phyloP scores from a whole-genome alignment of 768 basidiomycete genomes.

The Scleroderma citrinum region DNA sequence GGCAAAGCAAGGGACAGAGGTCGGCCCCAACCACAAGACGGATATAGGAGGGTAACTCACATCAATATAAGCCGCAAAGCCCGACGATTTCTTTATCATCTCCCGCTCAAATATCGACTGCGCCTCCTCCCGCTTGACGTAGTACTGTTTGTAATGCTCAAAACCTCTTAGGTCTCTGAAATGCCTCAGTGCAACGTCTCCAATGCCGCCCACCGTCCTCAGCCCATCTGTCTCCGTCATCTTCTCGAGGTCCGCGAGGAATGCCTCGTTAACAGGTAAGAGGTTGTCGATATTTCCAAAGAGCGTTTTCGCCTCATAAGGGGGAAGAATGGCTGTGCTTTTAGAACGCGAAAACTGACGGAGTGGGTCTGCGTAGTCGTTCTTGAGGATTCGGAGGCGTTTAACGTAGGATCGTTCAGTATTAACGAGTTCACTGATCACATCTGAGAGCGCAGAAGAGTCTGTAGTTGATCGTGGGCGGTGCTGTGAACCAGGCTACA shows the following conservation, averaged over 20 bases:
- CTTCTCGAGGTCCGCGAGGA: constrained; percentile 76
- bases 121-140: constrained; percentile 88
- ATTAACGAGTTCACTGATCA: constrained; percentile 80
- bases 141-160: constrained; percentile 88
- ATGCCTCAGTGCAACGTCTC: constrained; percentile 82
- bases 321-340: constrained; percentile 79
- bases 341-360: constrained; percentile 79
- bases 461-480: constrained; percentile 58
- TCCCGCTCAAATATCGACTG: constrained; percentile 84
- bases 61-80: constrained; percentile 83
- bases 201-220: constrained; percentile 57
- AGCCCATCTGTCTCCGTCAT: constrained; percentile 61
- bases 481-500: constrained; percentile 26
- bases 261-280: constrained; percentile 83
- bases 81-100: constrained; percentile 69
- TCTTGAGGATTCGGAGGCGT: constrained; percentile 75
- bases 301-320: constrained; percentile 87
- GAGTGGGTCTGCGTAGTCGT: constrained; percentile 87
- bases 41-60: constrained; percentile 41
- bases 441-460: constrained; percentile 58
- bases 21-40: constrained; percentile 1
- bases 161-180: constrained; percentile 82
- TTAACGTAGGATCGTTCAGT: constrained; percentile 89
- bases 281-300: constrained; percentile 94
- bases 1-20: too few species aligned